These are phyloP conservation scores for Stemphylium beticola DNA, from an alignment of 2,329 filamentous ascomycete genomes.

Conservation along the genomic window DNA sequence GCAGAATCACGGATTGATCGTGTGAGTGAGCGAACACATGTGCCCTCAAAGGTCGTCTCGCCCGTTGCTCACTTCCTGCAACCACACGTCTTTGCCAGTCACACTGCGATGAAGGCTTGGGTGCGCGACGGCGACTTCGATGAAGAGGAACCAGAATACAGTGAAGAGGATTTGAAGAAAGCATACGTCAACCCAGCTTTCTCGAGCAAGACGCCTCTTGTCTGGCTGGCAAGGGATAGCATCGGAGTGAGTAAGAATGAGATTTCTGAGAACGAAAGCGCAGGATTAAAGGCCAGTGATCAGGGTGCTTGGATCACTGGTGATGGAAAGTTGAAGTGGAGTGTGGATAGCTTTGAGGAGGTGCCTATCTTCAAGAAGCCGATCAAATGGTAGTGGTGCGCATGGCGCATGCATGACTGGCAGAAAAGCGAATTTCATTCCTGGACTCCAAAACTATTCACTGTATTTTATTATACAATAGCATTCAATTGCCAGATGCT, in stretches of 20 bases:
- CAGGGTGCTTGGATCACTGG: conserved; percentile 45
- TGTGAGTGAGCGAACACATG: conserved; percentile 30
- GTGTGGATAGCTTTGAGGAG: conserved; percentile 38
- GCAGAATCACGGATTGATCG: conserved; percentile 34
- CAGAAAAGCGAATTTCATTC: too few relatives aligned
- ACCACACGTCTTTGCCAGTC: conserved; percentile 44
- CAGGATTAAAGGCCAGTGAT: conserved; percentile 37
- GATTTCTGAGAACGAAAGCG: conserved; percentile 37
- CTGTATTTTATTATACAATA: too few relatives aligned
- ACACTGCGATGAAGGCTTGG: conserved; percentile 45
- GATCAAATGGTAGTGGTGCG: conserved; percentile 32
- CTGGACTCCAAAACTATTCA: too few relatives aligned
- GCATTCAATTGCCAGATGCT: too few relatives aligned
- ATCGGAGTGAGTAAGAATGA: conserved; percentile 43
- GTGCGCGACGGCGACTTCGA: conserved; percentile 40
- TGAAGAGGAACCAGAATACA: conserved; percentile 41
- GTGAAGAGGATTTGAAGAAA: conserved; percentile 41
- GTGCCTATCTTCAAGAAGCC: conserved; percentile 43
- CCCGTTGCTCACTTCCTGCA: conserved; percentile 45
- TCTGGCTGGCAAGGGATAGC: conserved; percentile 44
- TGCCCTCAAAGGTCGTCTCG: conserved; percentile 33
- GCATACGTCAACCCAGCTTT: conserved; percentile 46
- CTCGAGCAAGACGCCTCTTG: conserved; percentile 40
- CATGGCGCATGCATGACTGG: too few relatives aligned
- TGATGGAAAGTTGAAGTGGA: conserved; percentile 39